phyloP scores from a whole-genome alignment of 2,329 filamentous ascomycete genomes.

The Teratosphaeria zuluensis region DNA sequence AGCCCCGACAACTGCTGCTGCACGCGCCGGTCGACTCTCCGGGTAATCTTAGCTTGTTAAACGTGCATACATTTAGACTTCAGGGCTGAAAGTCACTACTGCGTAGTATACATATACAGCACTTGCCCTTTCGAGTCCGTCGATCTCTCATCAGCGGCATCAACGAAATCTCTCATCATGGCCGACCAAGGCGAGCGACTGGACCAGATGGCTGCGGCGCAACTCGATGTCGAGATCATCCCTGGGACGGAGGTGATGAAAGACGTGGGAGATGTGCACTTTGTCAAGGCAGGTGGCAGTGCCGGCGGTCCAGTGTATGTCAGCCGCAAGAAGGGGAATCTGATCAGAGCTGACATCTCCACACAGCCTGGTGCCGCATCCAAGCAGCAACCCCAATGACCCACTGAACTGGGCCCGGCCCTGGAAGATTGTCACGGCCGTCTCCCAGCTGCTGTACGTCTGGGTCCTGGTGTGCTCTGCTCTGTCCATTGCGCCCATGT shows the following conservation, averaged over 20 bases:
- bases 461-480: conserved; percentile 36
- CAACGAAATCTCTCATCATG: conserved; percentile 1
- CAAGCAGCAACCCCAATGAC: conserved; percentile 14
- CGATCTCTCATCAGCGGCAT: neutral
- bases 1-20: too few species aligned
- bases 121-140: neutral
- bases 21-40: too few species aligned
- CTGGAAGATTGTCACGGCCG: conserved; percentile 26
- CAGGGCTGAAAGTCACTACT: too few species aligned
- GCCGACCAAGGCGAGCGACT: conserved; percentile 1
- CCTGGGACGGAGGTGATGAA: conserved; percentile 23
- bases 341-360: neutral
- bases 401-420: conserved; percentile 20
- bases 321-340: neutral
- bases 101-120: neutral
- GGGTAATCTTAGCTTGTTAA: too few species aligned
- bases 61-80: too few species aligned
- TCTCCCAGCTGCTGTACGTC: conserved; percentile 32
- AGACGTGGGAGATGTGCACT: conserved; percentile 18
- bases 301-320: conserved; percentile 18
- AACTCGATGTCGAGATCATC: conserved; percentile 20
- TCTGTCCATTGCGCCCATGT: conserved; percentile 35
- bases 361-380: conserved; percentile 19
- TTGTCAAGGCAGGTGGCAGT: conserved; percentile 18
- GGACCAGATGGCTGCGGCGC: conserved; percentile 10